phyloP scores from a whole-genome alignment of 2,329 filamentous ascomycete species.

The Fusarium chaquense region DNA sequence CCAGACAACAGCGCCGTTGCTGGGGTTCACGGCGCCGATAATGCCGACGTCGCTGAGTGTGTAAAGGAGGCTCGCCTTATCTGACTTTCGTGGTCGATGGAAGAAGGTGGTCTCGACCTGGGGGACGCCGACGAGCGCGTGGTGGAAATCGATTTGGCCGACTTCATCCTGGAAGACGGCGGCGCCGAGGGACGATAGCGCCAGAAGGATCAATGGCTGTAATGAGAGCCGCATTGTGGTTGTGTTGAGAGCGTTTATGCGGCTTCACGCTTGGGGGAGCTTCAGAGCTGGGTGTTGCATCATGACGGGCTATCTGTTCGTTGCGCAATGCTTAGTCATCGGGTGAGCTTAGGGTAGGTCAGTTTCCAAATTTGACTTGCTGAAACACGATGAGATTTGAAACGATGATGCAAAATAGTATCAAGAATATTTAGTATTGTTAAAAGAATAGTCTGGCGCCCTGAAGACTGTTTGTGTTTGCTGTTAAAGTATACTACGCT shows the following conservation, averaged over 20 bases:
- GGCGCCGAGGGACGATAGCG: conserved; percentile 57
- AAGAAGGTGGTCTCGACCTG: conserved; percentile 91
- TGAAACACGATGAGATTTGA: background rate
- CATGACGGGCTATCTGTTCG: conserved; percentile 48
- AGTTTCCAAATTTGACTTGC: background rate
- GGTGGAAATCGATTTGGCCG: conserved; percentile 91
- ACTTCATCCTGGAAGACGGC: conserved; percentile 93
- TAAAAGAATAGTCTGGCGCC: background rate
- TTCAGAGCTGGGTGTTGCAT: conserved; percentile 41
- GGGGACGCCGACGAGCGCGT: conserved; percentile 86
- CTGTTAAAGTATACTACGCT: background rate
- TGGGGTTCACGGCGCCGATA: conserved; percentile 89
- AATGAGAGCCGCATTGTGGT: conserved; percentile 54
- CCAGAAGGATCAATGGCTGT: conserved; percentile 54
- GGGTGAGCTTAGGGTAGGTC: conserved; percentile 2
- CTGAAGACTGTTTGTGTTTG: rapidly evolving
- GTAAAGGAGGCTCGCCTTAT: conserved; percentile 90
- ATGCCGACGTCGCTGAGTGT: conserved; percentile 87
- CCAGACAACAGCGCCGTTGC: conserved; percentile 87
- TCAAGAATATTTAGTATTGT: background rate
- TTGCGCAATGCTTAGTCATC: conserved; percentile 46
- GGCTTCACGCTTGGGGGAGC: conserved; percentile 45
- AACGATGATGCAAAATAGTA: background rate
- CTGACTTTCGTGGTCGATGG: conserved; percentile 83
- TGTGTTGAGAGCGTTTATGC: conserved; percentile 37